A percentile compares a stretch with the other conserved stretches of the same genome.
Evolutionary conservation across 2,329 filamentous ascomycete species (phyloP).

Genomic region (Cytospora paraplurivora): DNA sequence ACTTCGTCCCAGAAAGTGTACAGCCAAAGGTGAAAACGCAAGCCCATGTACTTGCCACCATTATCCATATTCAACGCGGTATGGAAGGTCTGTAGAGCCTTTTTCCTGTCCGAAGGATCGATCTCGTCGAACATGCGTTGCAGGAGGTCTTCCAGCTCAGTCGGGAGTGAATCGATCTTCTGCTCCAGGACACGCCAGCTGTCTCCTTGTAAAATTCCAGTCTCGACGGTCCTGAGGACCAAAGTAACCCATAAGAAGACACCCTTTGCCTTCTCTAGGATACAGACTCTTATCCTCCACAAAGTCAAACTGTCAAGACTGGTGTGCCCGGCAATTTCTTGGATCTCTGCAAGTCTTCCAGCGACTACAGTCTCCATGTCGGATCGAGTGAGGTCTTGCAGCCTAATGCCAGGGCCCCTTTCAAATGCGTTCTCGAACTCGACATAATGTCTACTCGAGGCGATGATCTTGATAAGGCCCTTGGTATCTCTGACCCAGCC

Average conservation of each 20-base stretch:
- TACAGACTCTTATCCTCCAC: not conserved
- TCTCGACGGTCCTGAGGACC: conserved; percentile 2
- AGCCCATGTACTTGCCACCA: no score
- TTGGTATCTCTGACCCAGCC: not conserved
- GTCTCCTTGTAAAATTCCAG: conserved; percentile 8
- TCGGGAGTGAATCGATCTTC: not conserved
- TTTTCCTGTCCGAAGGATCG: not conserved
- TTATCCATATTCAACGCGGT: not conserved
- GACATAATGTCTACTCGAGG: not conserved
- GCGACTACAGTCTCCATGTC: conserved; percentile 3
- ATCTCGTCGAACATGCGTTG: conserved; percentile 7
- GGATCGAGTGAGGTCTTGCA: conserved; percentile 4
- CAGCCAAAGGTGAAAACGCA: no score
- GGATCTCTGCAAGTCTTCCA: not conserved
- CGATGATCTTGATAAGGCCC: conserved; percentile 1
- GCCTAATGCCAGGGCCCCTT: not conserved
- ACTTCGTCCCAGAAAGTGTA: no score
- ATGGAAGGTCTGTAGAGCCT: not conserved
- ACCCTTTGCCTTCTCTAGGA: conserved; percentile 3
- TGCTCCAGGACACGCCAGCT: conserved; percentile 2
- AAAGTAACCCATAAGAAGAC: conserved; percentile 7
- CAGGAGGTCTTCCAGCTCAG: conserved; percentile 6
- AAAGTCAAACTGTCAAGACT: not conserved
- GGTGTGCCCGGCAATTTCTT: not conserved
- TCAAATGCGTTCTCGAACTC: not conserved